Evolutionary conservation across 352 stramenopile genomes (phyloP).

Genomic region (Globisporangium paddicum): DNA sequence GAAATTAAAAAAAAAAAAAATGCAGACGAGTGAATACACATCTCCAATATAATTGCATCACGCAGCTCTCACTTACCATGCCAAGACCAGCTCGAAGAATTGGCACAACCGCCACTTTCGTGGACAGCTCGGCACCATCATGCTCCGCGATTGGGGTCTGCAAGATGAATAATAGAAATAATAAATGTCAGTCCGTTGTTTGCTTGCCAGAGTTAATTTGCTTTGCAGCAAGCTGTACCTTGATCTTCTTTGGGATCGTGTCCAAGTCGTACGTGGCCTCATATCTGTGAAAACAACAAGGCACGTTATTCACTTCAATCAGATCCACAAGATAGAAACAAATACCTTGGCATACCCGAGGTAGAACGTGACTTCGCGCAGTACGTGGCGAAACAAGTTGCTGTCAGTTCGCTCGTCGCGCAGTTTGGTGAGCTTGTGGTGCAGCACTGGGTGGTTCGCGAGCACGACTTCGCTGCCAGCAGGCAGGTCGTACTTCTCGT

Average conservation of each 20-base stretch:
- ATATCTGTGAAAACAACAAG: conserved; percentile 36
- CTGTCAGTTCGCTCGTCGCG: conserved; percentile 92
- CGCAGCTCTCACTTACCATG: conserved; percentile 40
- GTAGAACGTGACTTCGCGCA: conserved; percentile 98
- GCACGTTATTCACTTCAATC: background rate
- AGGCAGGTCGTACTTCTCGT: conserved; percentile 56
- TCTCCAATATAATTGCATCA: too few species aligned
- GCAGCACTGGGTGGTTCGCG: conserved; percentile 88
- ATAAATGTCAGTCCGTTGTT: too few species aligned
- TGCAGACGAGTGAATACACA: too few species aligned
- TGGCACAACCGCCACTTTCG: conserved; percentile 93
- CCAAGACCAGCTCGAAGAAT: conserved; percentile 93
- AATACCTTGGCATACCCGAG: conserved; percentile 95
- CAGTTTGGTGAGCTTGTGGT: conserved; percentile 96
- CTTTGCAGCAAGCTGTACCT: conserved; percentile 25
- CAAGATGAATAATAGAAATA: background rate
- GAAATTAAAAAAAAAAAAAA: too few species aligned
- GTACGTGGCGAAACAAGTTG: conserved; percentile 92
- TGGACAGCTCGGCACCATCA: conserved; percentile 84
- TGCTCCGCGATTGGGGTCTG: conserved; percentile 75
- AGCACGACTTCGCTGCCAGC: conserved; percentile 76
- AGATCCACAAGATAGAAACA: background rate
- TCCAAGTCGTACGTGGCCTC: conserved; percentile 73
- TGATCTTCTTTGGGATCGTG: conserved; percentile 68
- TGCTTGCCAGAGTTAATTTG: too few species aligned